phyloP scores from a whole-genome alignment of 2,329 filamentous ascomycete genomes.

The Diplodia intermedia region DNA sequence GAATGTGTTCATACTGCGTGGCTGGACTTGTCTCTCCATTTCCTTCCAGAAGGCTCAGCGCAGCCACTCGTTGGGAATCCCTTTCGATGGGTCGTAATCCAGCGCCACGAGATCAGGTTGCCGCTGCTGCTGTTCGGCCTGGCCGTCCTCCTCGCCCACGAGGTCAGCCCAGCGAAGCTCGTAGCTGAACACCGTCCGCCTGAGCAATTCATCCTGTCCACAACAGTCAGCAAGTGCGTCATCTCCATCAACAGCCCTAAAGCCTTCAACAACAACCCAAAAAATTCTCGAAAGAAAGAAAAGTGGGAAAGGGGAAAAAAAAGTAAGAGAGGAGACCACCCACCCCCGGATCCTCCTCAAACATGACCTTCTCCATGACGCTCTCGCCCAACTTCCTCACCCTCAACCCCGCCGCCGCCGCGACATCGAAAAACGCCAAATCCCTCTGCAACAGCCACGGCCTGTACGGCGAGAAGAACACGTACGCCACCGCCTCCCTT shows the following conservation, averaged over 20 bases:
- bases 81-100: background rate
- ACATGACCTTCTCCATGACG: conserved; percentile 84
- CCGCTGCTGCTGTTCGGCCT: background rate
- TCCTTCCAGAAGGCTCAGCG: background rate
- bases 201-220: conserved; percentile 73
- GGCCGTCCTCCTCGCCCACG: conserved; percentile 1
- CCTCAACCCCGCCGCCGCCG: conserved; percentile 65
- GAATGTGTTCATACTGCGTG: background rate
- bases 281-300: background rate
- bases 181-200: conserved; percentile 84
- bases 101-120: background rate
- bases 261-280: background rate
- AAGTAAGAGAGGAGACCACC: conserved; percentile 42
- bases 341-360: conserved; percentile 83
- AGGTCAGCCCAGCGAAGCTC: conserved; percentile 67
- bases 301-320: background rate
- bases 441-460: conserved; percentile 90
- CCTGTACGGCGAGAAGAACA: conserved; percentile 94
- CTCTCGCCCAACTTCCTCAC: conserved; percentile 84
- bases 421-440: conserved; percentile 83
- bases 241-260: background rate
- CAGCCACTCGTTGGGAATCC: background rate
- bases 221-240: conserved; percentile 5
- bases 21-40: background rate
- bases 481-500: conserved; percentile 69